Base-by-base conservation (phyloP, 2,329 filamentous ascomycete species). In the Nigrospora osmanthi region DNA sequence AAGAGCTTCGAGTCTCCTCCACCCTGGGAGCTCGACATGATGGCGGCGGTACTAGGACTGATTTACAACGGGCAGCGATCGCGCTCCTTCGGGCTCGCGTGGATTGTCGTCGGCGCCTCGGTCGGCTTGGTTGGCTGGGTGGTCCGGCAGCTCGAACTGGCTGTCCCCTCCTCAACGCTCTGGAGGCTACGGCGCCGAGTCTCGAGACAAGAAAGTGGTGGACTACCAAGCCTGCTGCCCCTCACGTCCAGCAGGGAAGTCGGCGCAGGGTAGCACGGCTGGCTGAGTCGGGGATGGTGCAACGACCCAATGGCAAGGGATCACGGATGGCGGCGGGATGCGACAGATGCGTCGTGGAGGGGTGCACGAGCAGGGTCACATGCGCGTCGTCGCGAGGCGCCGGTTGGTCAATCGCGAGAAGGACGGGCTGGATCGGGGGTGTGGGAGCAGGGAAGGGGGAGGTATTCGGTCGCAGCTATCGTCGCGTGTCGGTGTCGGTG, bases 1-100 rank as follows among this genome's bases (percentile, higher is more conserved):
- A 98, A 98, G 72, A 98, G 84, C 81, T 96, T 97, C 72, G 93
- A 95, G 81, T 97, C 93, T 70, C 93, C 89, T 71, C 87, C 88
- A 67, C 81, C 70, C 51, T 72, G 70, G 49, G 73, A 66, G 59
- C 63, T 70, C 58, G 77, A 73, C 76, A 81, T 81, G 60, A 58
- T 68, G 63, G 53, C 52, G 54, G 42, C 9, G 7, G 10, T 28
- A 28, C 23, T 7, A 6, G 23, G 23, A 10, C 10, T 28, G 7
- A 2, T 28, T 28, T 28, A 28, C 23, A 10, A 28, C 23, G 23
- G n/a, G 23, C 23, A 10, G 23, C 23, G 10, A 28, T 2, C 23
- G 23, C 23, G 23, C 6, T 28, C 23, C 23, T 10, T 28, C 23
- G 23, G 23, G 5, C 23, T 28, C 23, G 23, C 23, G 23, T 28